Percentiles rank a stretch among this genome's conserved stretches.
Evolutionary conservation across 495 filamentous ascomycete genomes (phyloP).

Genomic region (Emericellopsis terricola): DNA sequence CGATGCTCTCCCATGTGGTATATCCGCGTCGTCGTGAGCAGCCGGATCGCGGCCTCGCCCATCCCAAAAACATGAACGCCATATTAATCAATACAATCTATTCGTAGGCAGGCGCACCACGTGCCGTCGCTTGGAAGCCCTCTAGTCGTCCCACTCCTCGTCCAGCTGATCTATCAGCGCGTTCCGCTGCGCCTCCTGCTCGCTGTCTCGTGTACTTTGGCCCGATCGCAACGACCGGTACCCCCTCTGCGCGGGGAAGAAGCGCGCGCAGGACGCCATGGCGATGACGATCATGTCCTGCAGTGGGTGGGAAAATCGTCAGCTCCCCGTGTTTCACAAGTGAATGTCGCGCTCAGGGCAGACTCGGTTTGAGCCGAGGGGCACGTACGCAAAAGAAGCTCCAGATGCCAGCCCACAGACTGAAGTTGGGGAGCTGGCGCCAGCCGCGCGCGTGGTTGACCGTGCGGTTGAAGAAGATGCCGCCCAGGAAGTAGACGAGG

Average conservation of each 20-base stretch:
- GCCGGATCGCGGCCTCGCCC: too few species aligned
- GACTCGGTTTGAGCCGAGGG: constrained; percentile 1
- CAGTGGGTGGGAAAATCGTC: too few species aligned
- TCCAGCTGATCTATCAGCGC: constrained; percentile 89
- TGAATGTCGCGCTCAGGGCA: not conserved
- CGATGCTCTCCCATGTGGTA: too few species aligned
- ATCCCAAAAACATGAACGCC: too few species aligned
- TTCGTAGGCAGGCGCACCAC: too few species aligned
- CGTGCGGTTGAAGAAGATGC: constrained; percentile 86
- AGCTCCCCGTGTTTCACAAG: too few species aligned
- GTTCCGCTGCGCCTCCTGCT: constrained; percentile 76
- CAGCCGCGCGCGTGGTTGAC: constrained; percentile 91
- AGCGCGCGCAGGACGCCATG: constrained; percentile 54
- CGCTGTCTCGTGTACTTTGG: constrained; percentile 24
- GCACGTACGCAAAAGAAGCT: constrained; percentile 62
- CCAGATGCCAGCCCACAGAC: constrained; percentile 76
- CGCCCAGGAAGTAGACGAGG: constrained; percentile 77
- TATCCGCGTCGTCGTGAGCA: too few species aligned
- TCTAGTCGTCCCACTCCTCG: constrained; percentile 65
- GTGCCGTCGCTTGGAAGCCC: too few species aligned
- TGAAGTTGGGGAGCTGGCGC: constrained; percentile 90
- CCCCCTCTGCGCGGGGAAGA: constrained; percentile 43
- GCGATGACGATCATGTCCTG: constrained; percentile 73
- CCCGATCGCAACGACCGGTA: constrained; percentile 39
- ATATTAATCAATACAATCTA: too few species aligned